Base-by-base conservation (phyloP, 83 land plant species). In the Picea abies region DNA sequence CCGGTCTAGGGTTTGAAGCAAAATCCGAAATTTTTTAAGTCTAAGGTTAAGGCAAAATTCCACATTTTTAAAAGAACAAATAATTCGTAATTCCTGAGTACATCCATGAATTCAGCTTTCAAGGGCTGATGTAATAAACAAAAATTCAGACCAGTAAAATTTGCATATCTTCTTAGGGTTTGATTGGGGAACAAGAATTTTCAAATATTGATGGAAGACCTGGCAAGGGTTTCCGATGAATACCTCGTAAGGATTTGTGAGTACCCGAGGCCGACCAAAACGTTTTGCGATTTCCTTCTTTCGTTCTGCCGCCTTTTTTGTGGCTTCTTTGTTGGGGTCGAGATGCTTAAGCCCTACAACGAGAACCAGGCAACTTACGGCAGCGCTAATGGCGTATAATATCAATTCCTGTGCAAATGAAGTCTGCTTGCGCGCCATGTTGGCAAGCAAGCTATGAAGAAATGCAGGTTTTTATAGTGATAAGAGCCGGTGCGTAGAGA, bases 281-380 rank as follows among this genome's bases (percentile, higher is more conserved):
- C 99, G 98, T 84, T 95, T 97, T 83, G 96, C 86, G 69, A 97
- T 90, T 81, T 93, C 96, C 88, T 95, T 97, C 96, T 97, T 97
- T 10, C 89, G 95, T 86, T 95, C 91, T 15, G 88, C 79, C 44
- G 99, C 98, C 75, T 92, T 97, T 86, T 93, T 95, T 66, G 84
- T 29, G 79, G 91, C 84, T 20, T 79, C 93, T 35, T 94, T 93
- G 82, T 96, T 93, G 14, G 99, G 99, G 85, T 96, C 99, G n/a
- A 96, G 88, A 20, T 90, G 93, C 61, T 88, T 89, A 17, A 95
- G 83, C 4, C 96, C 99, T 3, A 82, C 93, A 83, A 89, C 87
- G 22, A 96, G 78, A 0, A 93, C 94, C 80, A 92, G 72, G 60
- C 90, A 90, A 81, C 96, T 93, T 23, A 96, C 23, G 16, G 93